Evolutionary conservation across 2,329 filamentous ascomycete genomes (phyloP).

Genomic region (Colletotrichum sp.): DNA sequence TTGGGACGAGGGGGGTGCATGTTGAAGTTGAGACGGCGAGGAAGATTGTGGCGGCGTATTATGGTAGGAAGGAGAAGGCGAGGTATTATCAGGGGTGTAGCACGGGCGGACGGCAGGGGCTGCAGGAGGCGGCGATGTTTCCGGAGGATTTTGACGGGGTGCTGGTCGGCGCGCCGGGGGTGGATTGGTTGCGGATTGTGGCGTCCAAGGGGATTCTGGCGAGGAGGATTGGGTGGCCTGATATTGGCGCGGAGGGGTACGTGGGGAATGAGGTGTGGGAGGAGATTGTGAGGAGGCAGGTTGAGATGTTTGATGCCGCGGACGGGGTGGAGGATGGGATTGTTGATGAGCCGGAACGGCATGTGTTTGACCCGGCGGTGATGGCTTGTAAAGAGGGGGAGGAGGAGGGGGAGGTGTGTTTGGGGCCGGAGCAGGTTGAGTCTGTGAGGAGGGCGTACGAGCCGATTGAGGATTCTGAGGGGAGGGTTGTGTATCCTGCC

Average conservation of each 20-base stretch:
- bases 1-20: background rate
- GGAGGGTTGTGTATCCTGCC: constrained; percentile 18
- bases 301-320: constrained; percentile 38
- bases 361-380: constrained; percentile 46
- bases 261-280: constrained; percentile 45
- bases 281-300: background rate
- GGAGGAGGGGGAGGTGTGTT: background rate
- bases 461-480: constrained; percentile 42
- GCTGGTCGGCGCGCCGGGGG: constrained; percentile 50
- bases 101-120: background rate
- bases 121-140: background rate
- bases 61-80: background rate
- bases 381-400: constrained; percentile 38
- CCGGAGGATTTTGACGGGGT: background rate
- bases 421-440: background rate
- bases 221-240: background rate
- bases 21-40: background rate
- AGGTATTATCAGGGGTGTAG: background rate
- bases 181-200: constrained; percentile 29
- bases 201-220: background rate
- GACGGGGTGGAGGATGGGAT: constrained; percentile 56
- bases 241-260: constrained; percentile 50
- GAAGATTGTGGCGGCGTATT: background rate
- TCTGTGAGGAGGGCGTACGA: background rate
- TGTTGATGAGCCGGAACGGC: constrained; percentile 37